These are phyloP conservation scores for Coccomyxa sp. DNA, from an alignment of 139 green algal species.

Conservation along the genomic window DNA sequence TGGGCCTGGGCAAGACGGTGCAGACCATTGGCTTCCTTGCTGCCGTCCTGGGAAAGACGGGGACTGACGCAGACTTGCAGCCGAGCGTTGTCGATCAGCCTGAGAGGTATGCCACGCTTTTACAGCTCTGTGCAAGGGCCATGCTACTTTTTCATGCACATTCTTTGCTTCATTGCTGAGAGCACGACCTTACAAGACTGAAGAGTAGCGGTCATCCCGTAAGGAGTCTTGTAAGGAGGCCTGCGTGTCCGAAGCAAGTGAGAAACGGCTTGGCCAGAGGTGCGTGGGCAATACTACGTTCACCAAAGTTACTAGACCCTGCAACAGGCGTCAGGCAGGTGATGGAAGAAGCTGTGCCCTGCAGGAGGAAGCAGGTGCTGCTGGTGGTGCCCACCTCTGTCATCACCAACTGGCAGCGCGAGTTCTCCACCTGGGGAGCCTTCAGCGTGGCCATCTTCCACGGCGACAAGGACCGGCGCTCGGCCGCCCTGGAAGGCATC, in stretches of 20 bases:
- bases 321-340: not conserved
- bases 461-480: not conserved
- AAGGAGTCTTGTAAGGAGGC: too few relatives aligned
- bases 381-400: constrained; percentile 60
- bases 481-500: not conserved
- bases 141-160: not conserved
- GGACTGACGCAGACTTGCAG: constrained; percentile 6
- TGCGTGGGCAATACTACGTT: too few relatives aligned
- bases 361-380: constrained; percentile 46
- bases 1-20: constrained; percentile 57
- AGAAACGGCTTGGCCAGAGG: too few relatives aligned
- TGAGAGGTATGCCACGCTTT: not conserved
- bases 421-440: constrained; percentile 52
- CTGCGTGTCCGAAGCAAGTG: too few relatives aligned
- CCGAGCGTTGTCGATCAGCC: not conserved
- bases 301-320: not conserved
- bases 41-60: constrained; percentile 57
- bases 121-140: not conserved
- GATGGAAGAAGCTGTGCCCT: constrained; percentile 18
- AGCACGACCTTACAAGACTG: not conserved
- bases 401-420: constrained; percentile 62
- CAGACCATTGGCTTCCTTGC: constrained; percentile 69
- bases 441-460: constrained; percentile 11
- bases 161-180: not conserved
- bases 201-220: too few relatives aligned